phyloP scores from a whole-genome alignment of 306 rosid species.

The Quercus berberidifolia region DNA sequence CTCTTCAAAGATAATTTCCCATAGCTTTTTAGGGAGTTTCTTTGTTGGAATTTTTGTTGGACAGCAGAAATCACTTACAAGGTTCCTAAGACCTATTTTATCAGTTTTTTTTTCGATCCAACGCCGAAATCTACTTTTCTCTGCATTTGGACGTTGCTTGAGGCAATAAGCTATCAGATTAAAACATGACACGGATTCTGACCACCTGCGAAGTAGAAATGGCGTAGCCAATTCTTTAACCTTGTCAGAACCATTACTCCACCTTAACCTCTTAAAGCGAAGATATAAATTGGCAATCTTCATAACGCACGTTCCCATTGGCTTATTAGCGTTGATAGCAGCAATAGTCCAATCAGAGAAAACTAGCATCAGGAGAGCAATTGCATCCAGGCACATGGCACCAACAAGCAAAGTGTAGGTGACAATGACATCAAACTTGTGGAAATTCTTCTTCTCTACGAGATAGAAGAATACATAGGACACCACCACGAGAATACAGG shows the following conservation, averaged over 20 bases:
- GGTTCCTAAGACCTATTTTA: rapidly evolving
- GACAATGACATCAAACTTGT: slow-evolving; percentile 12
- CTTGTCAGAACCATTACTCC: rapidly evolving
- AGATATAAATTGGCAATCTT: rapidly evolving
- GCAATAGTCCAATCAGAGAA: slow-evolving; percentile 31
- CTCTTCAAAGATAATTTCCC: neutral
- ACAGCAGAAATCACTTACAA: neutral
- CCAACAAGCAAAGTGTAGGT: slow-evolving; percentile 34
- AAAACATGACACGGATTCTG: slow-evolving; percentile 4
- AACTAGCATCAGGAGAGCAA: neutral
- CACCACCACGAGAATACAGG: neutral
- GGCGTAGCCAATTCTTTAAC: rapidly evolving
- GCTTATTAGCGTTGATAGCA: rapidly evolving
- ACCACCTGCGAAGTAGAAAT: slow-evolving; percentile 23
- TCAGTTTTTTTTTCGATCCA: rapidly evolving
- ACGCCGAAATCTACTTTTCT: rapidly evolving
- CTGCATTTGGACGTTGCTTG: neutral
- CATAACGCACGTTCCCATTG: rapidly evolving
- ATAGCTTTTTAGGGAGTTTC: neutral
- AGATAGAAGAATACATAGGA: slow-evolving; percentile 7
- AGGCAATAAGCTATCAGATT: slow-evolving; percentile 33
- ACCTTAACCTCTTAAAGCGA: neutral
- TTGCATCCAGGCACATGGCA: slow-evolving; percentile 27
- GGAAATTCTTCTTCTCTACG: neutral
- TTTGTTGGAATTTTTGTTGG: no score